Conservation (phyloP, 169 alveolate species). For the Fabrea salina region DNA sequence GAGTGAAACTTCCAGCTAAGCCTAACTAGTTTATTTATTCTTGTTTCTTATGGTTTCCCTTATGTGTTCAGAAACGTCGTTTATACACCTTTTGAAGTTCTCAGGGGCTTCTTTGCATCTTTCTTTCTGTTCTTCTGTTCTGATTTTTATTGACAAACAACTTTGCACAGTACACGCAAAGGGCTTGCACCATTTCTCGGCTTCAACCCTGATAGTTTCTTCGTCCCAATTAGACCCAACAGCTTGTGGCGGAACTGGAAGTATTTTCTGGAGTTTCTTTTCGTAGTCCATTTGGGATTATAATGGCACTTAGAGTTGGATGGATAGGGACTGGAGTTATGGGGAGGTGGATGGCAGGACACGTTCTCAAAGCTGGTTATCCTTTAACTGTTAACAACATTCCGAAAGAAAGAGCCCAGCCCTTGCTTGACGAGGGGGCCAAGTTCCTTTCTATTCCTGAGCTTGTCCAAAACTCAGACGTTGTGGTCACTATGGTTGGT, state of each 20-base stretch:
- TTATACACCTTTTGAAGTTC: conserved; percentile 4
- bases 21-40: not conserved
- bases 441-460: conserved; percentile 46
- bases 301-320: too few species aligned
- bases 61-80: conserved; percentile 1
- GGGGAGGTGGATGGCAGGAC: conserved; percentile 83
- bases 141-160: not conserved
- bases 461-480: conserved; percentile 63
- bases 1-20: conserved; percentile 42
- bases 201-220: conserved; percentile 21
- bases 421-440: conserved; percentile 65
- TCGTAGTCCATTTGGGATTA: conserved; percentile 27
- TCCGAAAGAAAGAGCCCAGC: conserved; percentile 71
- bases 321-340: conserved; percentile 88
- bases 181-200: conserved; percentile 34
- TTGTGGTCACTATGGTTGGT: conserved; percentile 80
- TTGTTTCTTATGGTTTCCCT: not conserved
- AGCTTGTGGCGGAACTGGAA: conserved; percentile 4
- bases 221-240: not conserved
- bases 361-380: conserved; percentile 65
- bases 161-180: conserved; percentile 33
- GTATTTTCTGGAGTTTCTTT: not conserved
- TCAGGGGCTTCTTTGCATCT: conserved; percentile 21
- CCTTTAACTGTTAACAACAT: conserved; percentile 63
- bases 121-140: not conserved